Conservation (phyloP, 2,329 filamentous ascomycete species). For the Ilyonectria mors-panacis region DNA sequence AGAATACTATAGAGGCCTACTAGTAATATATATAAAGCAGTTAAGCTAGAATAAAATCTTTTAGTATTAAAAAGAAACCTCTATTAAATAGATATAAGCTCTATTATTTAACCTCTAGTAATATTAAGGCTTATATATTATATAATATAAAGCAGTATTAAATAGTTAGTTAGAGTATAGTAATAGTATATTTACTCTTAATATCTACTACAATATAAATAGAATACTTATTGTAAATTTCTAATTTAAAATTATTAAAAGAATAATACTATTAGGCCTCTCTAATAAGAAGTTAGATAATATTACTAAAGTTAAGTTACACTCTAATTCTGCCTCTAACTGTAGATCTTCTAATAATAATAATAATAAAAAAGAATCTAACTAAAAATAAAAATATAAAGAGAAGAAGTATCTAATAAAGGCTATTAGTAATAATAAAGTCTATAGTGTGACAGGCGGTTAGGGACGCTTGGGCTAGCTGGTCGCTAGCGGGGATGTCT, state of each 20-base stretch:
- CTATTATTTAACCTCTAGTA: conserved; percentile 3
- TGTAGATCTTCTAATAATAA: neutral
- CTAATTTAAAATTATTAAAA: conserved; percentile 21
- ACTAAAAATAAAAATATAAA: neutral
- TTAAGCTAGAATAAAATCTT: neutral
- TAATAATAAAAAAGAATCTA: neutral
- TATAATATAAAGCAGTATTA: conserved; percentile 15
- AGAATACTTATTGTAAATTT: conserved; percentile 8
- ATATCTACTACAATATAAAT: neutral
- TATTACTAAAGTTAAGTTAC: neutral
- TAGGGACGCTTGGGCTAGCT: too few species aligned
- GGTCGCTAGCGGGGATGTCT: too few species aligned
- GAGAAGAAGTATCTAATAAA: neutral
- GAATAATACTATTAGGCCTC: conserved; percentile 21
- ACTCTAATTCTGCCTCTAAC: neutral
- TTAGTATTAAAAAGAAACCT: neutral
- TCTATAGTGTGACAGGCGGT: too few species aligned
- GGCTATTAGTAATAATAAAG: neutral
- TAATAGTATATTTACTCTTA: neutral
- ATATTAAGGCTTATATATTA: conserved; percentile 25
- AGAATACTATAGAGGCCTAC: conserved; percentile 15
- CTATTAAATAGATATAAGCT: neutral
- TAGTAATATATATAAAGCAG: conserved; percentile 2
- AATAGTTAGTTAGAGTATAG: conserved; percentile 10
- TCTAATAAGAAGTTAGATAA: conserved; percentile 20